Evolutionary conservation across 2,329 filamentous ascomycete genomes (phyloP).

Genomic region (Dothideomycetes sp.): DNA sequence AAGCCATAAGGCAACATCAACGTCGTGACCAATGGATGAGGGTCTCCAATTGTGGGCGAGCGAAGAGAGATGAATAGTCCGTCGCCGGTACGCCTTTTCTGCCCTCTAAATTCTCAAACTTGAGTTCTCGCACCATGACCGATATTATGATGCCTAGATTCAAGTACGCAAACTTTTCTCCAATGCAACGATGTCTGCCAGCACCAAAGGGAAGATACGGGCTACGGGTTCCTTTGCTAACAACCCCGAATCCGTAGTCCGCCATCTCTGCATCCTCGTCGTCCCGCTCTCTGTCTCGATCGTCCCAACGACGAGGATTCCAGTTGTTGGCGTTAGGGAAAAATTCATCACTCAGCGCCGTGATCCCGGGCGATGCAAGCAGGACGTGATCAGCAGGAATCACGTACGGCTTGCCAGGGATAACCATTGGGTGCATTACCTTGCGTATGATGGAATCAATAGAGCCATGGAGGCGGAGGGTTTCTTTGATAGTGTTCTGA

Average conservation of each 20-base stretch:
- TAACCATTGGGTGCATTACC: slow-evolving; percentile 77
- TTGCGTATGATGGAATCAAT: slow-evolving; percentile 93
- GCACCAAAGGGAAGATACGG: slow-evolving; percentile 93
- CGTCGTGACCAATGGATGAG: too few relatives aligned
- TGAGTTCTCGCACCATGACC: slow-evolving; percentile 70
- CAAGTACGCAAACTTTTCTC: slow-evolving; percentile 91
- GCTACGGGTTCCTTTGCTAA: slow-evolving; percentile 80
- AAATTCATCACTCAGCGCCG: slow-evolving; percentile 59
- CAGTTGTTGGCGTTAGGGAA: slow-evolving; percentile 77
- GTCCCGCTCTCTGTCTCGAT: slow-evolving; percentile 38
- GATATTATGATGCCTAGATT: slow-evolving; percentile 76
- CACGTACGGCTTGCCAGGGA: slow-evolving; percentile 73
- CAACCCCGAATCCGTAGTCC: slow-evolving; percentile 88
- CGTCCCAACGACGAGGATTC: slow-evolving; percentile 88
- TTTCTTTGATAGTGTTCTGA: slow-evolving; percentile 80
- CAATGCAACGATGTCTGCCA: slow-evolving; percentile 87
- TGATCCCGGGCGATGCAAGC: slow-evolving; percentile 76
- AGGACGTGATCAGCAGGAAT: slow-evolving; percentile 74
- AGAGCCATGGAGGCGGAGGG: slow-evolving; percentile 78
- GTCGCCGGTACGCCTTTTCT: slow-evolving; percentile 59
- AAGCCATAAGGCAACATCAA: background rate
- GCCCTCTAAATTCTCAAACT: slow-evolving; percentile 65
- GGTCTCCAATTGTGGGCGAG: too few relatives aligned
- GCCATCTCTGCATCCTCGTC: slow-evolving; percentile 58
- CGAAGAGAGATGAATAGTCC: slow-evolving; percentile 45